Evolutionary conservation across 345 rosid genomes (phyloP).

Genomic region (Cardamine resedifolia): DNA sequence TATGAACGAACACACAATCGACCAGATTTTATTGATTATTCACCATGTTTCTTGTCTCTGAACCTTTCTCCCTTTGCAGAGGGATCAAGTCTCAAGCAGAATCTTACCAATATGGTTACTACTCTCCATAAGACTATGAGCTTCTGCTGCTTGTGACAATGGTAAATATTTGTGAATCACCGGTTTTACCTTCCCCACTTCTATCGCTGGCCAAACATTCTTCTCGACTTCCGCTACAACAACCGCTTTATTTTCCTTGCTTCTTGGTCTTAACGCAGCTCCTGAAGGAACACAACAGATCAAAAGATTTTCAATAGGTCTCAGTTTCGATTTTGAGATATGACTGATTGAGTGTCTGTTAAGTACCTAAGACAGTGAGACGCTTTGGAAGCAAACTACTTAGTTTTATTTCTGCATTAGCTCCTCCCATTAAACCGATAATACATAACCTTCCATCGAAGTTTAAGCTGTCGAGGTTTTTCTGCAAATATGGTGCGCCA

Average conservation of each 20-base stretch:
- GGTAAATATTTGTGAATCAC: slow-evolving; percentile 56
- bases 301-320: not conserved
- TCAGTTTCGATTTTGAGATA: not conserved
- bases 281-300: slow-evolving; percentile 42
- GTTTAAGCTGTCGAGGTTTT: slow-evolving; percentile 72
- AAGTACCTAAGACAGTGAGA: slow-evolving; percentile 82
- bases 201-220: slow-evolving; percentile 82
- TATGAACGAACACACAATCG: slow-evolving; percentile 2
- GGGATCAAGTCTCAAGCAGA: slow-evolving; percentile 54
- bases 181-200: slow-evolving; percentile 70
- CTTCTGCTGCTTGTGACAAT: slow-evolving; percentile 63
- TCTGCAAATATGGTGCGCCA: slow-evolving; percentile 82
- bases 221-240: slow-evolving; percentile 77
- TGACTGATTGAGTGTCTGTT: not conserved
- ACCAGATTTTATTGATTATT: not conserved
- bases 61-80: slow-evolving; percentile 1
- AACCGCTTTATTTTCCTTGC: slow-evolving; percentile 61
- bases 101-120: slow-evolving; percentile 81
- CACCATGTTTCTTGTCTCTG: not conserved
- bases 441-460: slow-evolving; percentile 84
- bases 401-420: slow-evolving; percentile 57
- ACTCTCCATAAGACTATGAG: slow-evolving; percentile 76
- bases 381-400: slow-evolving; percentile 63
- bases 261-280: slow-evolving; percentile 77
- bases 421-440: slow-evolving; percentile 73